phyloP scores from a whole-genome alignment of 495 filamentous ascomycete genomes.

The Lasiosphaeria miniovina region DNA sequence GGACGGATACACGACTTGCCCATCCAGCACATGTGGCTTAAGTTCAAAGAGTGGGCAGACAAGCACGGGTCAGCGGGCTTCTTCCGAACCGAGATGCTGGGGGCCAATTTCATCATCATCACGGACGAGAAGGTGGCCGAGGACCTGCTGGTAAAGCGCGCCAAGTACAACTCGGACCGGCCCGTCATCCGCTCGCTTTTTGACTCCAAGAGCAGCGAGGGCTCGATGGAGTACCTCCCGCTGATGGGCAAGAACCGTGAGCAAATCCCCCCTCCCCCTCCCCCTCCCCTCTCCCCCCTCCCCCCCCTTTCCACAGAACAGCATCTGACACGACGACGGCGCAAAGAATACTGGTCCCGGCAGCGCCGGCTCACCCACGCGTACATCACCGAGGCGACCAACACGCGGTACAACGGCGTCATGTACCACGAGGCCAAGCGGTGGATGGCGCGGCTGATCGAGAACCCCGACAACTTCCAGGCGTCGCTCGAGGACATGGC shows the following conservation, averaged over 20 bases:
- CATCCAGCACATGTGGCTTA: constrained; percentile 47
- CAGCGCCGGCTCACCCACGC: constrained; percentile 39
- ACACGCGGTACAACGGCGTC: constrained; percentile 34
- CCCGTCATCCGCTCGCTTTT: constrained; percentile 39
- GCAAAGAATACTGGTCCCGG: constrained; percentile 39
- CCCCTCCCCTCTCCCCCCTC: too few relatives aligned
- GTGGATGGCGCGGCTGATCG: constrained; percentile 36
- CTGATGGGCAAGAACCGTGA: constrained; percentile 42
- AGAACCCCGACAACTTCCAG: constrained; percentile 38
- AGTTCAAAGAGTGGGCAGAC: constrained; percentile 52
- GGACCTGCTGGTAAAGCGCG: constrained; percentile 49
- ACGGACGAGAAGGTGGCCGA: constrained; percentile 52
- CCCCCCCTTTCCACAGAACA: neutral
- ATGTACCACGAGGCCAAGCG: constrained; percentile 42
- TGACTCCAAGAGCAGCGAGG: constrained; percentile 39
- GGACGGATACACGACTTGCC: constrained; percentile 49
- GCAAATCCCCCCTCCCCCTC: constrained; percentile 10
- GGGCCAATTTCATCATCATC: constrained; percentile 46
- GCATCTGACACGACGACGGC: neutral
- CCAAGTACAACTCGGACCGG: constrained; percentile 47
- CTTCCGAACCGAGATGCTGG: constrained; percentile 47
- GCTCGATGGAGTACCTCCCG: constrained; percentile 42
- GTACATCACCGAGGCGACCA: constrained; percentile 38
- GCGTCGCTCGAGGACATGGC: constrained; percentile 41
- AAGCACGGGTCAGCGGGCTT: constrained; percentile 44